A percentile compares a stretch with the other conserved stretches of the same genome.
Evolutionary conservation across 306 rosid species (phyloP).

Genomic region (Glycyrrhiza uralensis): DNA sequence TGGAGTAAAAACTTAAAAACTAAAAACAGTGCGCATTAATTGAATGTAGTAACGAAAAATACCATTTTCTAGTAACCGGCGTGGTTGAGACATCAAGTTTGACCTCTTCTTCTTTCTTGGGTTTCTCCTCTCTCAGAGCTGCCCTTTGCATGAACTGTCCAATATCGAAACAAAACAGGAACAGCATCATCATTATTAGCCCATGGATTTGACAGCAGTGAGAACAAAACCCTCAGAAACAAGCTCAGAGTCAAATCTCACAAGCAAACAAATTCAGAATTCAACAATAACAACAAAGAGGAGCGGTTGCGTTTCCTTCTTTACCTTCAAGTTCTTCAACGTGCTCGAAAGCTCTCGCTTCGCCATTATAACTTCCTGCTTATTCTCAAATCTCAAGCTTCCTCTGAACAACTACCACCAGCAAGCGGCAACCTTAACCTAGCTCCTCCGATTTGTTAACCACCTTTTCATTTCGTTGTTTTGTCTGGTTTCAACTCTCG

Average conservation of each 20-base stretch:
- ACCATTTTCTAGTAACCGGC: slow-evolving; percentile 53
- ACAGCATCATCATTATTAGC: neutral
- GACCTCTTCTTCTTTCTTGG: slow-evolving; percentile 56
- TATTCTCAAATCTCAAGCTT: neutral
- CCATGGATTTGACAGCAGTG: neutral
- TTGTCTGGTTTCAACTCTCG: neutral
- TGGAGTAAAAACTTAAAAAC: neutral
- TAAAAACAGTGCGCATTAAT: neutral
- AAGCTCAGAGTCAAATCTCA: neutral
- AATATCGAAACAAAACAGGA: neutral
- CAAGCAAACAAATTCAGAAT: neutral
- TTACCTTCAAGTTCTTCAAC: slow-evolving; percentile 80
- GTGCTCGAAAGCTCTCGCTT: slow-evolving; percentile 74
- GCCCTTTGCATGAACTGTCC: slow-evolving; percentile 89
- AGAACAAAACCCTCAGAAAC: neutral
- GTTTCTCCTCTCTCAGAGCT: slow-evolving; percentile 54
- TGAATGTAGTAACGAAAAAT: slow-evolving; percentile 7
- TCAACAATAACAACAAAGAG: neutral
- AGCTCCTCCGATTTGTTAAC: slow-evolving; percentile 19
- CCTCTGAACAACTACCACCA: neutral
- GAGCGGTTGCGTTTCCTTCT: neutral
- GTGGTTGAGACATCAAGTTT: slow-evolving; percentile 44
- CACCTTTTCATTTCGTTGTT: neutral
- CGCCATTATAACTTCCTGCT: slow-evolving; percentile 42
- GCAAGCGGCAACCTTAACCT: slow-evolving; percentile 13